Conservation (phyloP, 192 early-diverging fungal species). For the Coemansia sp. region DNA sequence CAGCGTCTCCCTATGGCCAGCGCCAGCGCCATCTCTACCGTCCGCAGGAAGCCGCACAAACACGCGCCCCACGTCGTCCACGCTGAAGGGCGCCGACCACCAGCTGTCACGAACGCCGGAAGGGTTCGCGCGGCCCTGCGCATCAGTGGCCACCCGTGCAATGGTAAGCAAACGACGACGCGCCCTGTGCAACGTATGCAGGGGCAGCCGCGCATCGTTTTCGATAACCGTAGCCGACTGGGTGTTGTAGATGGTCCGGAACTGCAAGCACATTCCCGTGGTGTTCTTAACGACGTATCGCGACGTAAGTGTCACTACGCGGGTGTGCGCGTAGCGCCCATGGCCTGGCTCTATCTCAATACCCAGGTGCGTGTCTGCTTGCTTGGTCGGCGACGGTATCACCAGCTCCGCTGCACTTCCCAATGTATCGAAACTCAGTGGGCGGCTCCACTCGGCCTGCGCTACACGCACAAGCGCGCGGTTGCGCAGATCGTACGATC, state of each 20-base stretch:
- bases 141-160: constrained; percentile 56
- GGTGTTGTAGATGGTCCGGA: constrained; percentile 67
- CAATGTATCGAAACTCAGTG: constrained; percentile 94
- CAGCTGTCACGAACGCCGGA: constrained; percentile 47
- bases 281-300: constrained; percentile 90
- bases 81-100: constrained; percentile 86
- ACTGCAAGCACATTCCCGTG: constrained; percentile 67
- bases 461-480: constrained; percentile 72
- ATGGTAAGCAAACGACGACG: constrained; percentile 68
- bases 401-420: constrained; percentile 80
- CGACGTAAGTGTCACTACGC: constrained; percentile 87
- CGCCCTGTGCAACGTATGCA: constrained; percentile 67
- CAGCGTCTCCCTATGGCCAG: constrained; percentile 43
- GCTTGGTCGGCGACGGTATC: constrained; percentile 57
- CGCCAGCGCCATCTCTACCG: constrained; percentile 40
- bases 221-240: constrained; percentile 50
- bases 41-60: constrained; percentile 71
- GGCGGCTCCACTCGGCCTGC: constrained; percentile 82
- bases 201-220: constrained; percentile 58
- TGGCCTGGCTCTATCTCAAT: constrained; percentile 83
- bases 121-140: neutral
- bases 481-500: constrained; percentile 80
- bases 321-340: constrained; percentile 83
- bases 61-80: constrained; percentile 83
- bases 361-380: constrained; percentile 74